Evolutionary conservation across 1,284 basidiomycete species (phyloP).

Genomic region (Neonothopanus nambi): DNA sequence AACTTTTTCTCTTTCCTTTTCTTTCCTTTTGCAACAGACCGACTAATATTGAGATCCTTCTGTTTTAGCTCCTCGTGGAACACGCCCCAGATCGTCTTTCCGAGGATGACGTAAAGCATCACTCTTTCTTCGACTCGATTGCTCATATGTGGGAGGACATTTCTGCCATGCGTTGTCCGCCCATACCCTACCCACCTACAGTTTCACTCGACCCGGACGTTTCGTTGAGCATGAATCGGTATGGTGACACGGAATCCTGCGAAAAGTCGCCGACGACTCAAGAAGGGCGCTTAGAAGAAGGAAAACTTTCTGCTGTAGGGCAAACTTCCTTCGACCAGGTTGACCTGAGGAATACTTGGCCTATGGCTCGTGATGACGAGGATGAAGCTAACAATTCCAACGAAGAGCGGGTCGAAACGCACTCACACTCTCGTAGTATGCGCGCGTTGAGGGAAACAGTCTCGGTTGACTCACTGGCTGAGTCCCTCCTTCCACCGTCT

Average conservation of each 20-base stretch:
- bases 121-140: slow-evolving; percentile 29
- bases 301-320: not conserved
- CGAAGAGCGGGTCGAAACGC: not conserved
- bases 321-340: not conserved
- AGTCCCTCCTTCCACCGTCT: slow-evolving; percentile 18
- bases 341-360: slow-evolving; percentile 2
- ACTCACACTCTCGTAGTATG: not conserved
- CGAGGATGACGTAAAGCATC: slow-evolving; percentile 26
- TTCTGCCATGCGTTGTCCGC: slow-evolving; percentile 29
- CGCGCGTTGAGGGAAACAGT: not conserved
- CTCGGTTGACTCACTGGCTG: not conserved
- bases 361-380: not conserved
- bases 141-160: slow-evolving; percentile 32
- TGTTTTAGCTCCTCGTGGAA: slow-evolving; percentile 29
- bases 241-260: not conserved
- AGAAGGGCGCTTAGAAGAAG: not conserved
- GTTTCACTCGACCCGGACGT: slow-evolving; percentile 19
- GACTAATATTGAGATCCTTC: not conserved
- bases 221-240: slow-evolving; percentile 12
- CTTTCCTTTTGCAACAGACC: too few species aligned
- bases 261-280: not conserved
- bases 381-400: not conserved
- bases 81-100: slow-evolving; percentile 27
- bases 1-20: not conserved
- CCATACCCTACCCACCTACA: slow-evolving; percentile 26